A percentile compares a stretch with the other conserved stretches of the same genome.
Evolutionary conservation across 192 early-diverging fungal genomes (phyloP).

Genomic region (Umbelopsis vinacea): DNA sequence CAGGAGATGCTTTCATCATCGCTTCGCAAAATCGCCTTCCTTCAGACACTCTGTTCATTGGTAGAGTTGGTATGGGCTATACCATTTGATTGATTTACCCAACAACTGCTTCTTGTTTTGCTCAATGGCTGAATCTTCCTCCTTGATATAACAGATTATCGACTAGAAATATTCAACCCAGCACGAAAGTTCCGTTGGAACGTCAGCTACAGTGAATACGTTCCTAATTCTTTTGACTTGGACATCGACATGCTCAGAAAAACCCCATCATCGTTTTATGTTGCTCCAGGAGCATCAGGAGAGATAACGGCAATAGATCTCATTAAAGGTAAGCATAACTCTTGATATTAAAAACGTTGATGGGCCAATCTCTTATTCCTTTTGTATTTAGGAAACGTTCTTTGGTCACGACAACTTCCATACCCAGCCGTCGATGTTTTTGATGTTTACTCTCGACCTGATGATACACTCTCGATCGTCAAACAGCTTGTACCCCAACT

Average conservation of each 20-base stretch:
- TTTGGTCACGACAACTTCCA: constrained; percentile 58
- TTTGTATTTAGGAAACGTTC: constrained; percentile 40
- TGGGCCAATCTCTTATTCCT: not conserved
- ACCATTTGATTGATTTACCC: not conserved
- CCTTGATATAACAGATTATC: constrained; percentile 49
- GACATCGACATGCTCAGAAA: constrained; percentile 26
- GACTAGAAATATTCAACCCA: constrained; percentile 56
- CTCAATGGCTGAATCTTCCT: too few species aligned
- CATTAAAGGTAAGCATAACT: constrained; percentile 24
- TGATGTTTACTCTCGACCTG: constrained; percentile 51
- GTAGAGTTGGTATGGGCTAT: constrained; percentile 42
- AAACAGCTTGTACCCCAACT: constrained; percentile 27
- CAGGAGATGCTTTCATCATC: constrained; percentile 24
- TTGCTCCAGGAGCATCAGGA: constrained; percentile 41
- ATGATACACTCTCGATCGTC: constrained; percentile 38
- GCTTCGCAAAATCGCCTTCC: constrained; percentile 28
- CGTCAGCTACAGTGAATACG: constrained; percentile 49
- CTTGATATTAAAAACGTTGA: not conserved
- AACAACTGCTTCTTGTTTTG: too few species aligned
- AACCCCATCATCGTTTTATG: constrained; percentile 32
- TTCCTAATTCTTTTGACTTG: constrained; percentile 41
- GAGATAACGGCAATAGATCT: constrained; percentile 43
- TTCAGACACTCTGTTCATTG: constrained; percentile 43
- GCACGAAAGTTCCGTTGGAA: constrained; percentile 38
- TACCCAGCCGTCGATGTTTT: constrained; percentile 59